phyloP scores from a whole-genome alignment of 2,329 filamentous ascomycete genomes.

The Hymenoscyphus occultus region DNA sequence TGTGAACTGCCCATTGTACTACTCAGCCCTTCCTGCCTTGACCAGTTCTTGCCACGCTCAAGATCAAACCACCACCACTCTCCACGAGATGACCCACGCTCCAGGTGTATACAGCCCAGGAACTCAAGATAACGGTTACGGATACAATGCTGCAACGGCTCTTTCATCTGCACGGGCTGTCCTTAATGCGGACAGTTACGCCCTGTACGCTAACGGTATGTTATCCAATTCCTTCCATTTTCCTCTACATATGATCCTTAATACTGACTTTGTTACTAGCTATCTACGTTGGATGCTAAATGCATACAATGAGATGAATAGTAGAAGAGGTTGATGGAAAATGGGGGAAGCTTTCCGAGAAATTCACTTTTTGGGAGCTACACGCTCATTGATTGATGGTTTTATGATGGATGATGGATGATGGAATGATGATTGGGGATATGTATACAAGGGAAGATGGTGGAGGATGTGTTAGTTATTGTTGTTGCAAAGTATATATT shows the following conservation, averaged over 20 bases:
- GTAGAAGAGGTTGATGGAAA: background rate
- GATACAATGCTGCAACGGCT: conserved; percentile 48
- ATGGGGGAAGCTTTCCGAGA: no score
- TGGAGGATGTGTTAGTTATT: background rate
- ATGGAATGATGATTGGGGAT: background rate
- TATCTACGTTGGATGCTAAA: conserved; percentile 18
- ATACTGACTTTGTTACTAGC: conserved; percentile 9
- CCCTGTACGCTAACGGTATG: conserved; percentile 50
- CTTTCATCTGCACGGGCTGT: conserved; percentile 51
- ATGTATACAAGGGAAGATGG: background rate
- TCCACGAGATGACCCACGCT: conserved; percentile 67
- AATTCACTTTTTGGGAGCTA: background rate
- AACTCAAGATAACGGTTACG: conserved; percentile 57
- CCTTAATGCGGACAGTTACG: conserved; percentile 62
- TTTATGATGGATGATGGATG: background rate
- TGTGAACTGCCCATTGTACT: conserved; percentile 61
- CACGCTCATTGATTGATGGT: background rate
- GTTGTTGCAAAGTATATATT: background rate
- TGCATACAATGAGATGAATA: background rate
- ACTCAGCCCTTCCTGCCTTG: conserved; percentile 49
- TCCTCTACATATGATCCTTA: background rate
- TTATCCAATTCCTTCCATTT: background rate
- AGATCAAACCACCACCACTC: conserved; percentile 61
- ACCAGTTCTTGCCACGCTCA: conserved; percentile 56
- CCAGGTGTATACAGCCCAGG: conserved; percentile 51